Base-by-base conservation (phyloP, 176 grass and related monocot species). In the Oryza meridionalis region DNA sequence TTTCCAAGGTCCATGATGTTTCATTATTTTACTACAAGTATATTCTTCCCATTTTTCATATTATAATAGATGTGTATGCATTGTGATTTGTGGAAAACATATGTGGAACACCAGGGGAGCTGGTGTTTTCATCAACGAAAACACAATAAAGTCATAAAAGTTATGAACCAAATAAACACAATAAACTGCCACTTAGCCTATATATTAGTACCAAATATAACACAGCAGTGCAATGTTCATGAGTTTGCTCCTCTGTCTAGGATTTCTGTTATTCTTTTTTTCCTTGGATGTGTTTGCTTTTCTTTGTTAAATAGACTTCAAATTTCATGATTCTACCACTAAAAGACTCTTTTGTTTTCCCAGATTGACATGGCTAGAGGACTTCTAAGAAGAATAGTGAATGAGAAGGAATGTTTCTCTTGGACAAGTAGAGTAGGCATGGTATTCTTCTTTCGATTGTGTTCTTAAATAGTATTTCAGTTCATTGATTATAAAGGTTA, bases 361-460 rank as follows among this genome's bases (percentile, higher is more conserved):
- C 92, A 95, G 93, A 80, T 95, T 84, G 89, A 93, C 82, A 82
- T 95, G 86, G 93, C 93, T 70, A 92, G 86, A 93, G 78, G 80
- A 49, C 78, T 98, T 84, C 93, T 98, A 68, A 88, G 82, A 86
- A 87, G 74, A 70, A 92, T 98, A 76, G 85, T 93, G 43, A 93
- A 79, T 21, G 81, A 86, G 85, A 86, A 85, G 71, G 81, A 88
- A 81, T 75, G 66, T 25, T 98, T 98, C 77, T 93, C 85, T 84
- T 98, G 96, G 96, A 98, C 91, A 80, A 92, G 93, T 84, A 93
- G 96, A 90, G 91, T 90, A 85, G 96, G 93, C 51, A 82, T 95
- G 96, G 96, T 95, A 90, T 76, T 59, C 19, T 78, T 13, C 49
- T 46, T 69, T 81, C 11, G 40, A 46, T 66, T 33, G 65, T 81